A percentile compares a stretch with the other conserved stretches of the same genome.
Conservation (phyloP, 1,284 basidiomycete genomes). For the Termitomyces sp. region DNA sequence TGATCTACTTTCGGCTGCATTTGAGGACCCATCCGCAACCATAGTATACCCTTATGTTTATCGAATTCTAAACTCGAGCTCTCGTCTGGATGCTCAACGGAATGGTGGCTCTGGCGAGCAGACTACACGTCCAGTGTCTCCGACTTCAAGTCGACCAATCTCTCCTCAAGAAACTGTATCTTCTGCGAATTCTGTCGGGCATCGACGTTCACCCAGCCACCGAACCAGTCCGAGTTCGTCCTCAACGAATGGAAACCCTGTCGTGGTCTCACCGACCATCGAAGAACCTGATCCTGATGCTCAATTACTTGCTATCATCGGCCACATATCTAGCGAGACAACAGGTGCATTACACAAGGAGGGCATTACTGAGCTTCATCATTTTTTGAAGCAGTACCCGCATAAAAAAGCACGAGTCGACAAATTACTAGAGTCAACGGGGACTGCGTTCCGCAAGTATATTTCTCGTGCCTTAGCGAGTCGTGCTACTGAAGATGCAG, state of each 20-base stretch:
- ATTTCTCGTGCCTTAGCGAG: conserved; percentile 78
- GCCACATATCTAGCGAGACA: conserved; percentile 85
- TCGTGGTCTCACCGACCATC: conserved; percentile 37
- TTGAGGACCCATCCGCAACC: conserved; percentile 79
- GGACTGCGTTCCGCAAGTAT: conserved; percentile 79
- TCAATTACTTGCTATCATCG: conserved; percentile 79
- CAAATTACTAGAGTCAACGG: conserved; percentile 77
- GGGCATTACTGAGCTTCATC: conserved; percentile 93
- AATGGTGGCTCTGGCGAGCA: conserved; percentile 36
- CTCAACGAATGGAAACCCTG: conserved; percentile 45
- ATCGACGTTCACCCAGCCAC: conserved; percentile 53
- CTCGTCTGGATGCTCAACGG: conserved; percentile 36
- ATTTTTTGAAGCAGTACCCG: conserved; percentile 90
- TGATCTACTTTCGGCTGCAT: conserved; percentile 71
- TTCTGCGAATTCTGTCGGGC: conserved; percentile 47
- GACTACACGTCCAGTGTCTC: conserved; percentile 44
- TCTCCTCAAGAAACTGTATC: conserved; percentile 58
- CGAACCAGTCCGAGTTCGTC: conserved; percentile 62
- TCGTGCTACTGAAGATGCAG: conserved; percentile 81
- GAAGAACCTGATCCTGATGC: conserved; percentile 80
- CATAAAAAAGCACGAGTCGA: conserved; percentile 84
- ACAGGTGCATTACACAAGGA: conserved; percentile 80
- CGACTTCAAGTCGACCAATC: conserved; percentile 54
- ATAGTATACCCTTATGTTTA: conserved; percentile 84
- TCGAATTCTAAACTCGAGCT: conserved; percentile 71